Base-by-base conservation (phyloP, 495 filamentous ascomycete genomes). In the Extremus antarcticus region DNA sequence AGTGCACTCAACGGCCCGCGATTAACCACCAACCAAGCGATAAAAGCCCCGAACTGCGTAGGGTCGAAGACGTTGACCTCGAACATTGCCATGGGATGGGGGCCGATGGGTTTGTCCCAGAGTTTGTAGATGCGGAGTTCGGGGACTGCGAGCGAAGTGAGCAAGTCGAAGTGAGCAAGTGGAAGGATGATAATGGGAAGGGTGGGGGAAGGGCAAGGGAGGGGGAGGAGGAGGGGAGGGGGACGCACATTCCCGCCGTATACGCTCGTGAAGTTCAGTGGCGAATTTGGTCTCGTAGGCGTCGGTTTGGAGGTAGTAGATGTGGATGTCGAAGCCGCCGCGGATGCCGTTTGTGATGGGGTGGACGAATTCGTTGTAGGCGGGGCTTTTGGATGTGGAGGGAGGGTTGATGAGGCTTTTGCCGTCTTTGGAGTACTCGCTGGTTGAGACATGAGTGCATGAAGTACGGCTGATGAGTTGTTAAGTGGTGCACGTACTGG, bases 21-120 rank as follows among this genome's bases (percentile, higher is more conserved):
- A 64, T 90, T 82, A 53, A 94, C 81, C 23, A 88, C 77, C 43
- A 95, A 71, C 90, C 90, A 95, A 0, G 84, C 74, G 20, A 95
- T 67, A 60, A 95, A 91, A 0, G 89, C 90, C 2, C 89, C 89
- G 60, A 94, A 92, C 66, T 95, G 87, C 3, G 65, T 60, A 0
- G 90, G 90, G 0, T 83, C 88, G 66, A 90, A 86, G 24, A 95
- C 38, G 58, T 92, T 92, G 16, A 95, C 90, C 68, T 95, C 90
- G 60, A 95, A 88, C 90, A 95, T 95, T 45, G 81, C 86, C 0
- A 87, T 70, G 0, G 85, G 83, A 62, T 95, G 90, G 1, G 90
- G 90, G 0, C 90, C 90, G 4, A 95, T 65, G 2, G 88, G 88
- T 39, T 71, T 65, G 60, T 92, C 83, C 75, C 78, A 94, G 59